These are phyloP conservation scores for Oldenlandia corymbosa DNA, from an alignment of 257 asterid species.

Conservation along the genomic window DNA sequence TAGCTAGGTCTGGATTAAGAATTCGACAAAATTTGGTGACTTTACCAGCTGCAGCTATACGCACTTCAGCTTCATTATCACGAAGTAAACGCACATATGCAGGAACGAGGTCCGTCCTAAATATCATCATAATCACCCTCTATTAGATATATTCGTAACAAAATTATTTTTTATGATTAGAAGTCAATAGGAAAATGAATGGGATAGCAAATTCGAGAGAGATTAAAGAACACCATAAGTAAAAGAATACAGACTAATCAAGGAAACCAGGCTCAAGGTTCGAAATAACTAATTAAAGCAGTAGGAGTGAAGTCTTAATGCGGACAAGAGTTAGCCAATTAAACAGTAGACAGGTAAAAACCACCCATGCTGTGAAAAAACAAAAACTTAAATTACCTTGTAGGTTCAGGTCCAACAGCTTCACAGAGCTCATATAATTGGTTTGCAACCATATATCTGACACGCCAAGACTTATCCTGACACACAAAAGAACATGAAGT, in stretches of 20 bases:
- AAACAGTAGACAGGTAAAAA: not conserved
- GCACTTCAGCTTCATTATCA: constrained; percentile 90
- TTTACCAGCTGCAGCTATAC: constrained; percentile 90
- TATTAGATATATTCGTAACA: constrained; percentile 7
- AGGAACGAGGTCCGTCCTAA: constrained; percentile 84
- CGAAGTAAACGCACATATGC: constrained; percentile 87
- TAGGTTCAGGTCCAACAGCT: constrained; percentile 96
- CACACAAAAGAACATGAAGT: not conserved
- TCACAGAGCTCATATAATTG: constrained; percentile 95
- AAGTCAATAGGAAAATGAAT: not conserved
- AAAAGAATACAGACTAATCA: not conserved
- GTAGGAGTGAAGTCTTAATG: not conserved
- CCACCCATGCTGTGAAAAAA: not conserved
- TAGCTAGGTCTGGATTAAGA: constrained; percentile 75
- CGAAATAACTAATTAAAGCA: not conserved
- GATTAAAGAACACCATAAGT: not conserved
- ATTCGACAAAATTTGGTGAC: constrained; percentile 79
- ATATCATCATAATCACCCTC: constrained; percentile 17
- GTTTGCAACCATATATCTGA: constrained; percentile 97
- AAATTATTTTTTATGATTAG: not conserved
- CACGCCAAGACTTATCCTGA: constrained; percentile 99
- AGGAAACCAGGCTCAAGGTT: not conserved
- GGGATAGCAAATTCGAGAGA: not conserved
- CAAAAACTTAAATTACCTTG: constrained; percentile 47
- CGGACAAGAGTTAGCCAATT: not conserved